These are phyloP conservation scores for Macrocystidia cucumis DNA, from an alignment of 1,284 basidiomycete species.

Conservation along the genomic window DNA sequence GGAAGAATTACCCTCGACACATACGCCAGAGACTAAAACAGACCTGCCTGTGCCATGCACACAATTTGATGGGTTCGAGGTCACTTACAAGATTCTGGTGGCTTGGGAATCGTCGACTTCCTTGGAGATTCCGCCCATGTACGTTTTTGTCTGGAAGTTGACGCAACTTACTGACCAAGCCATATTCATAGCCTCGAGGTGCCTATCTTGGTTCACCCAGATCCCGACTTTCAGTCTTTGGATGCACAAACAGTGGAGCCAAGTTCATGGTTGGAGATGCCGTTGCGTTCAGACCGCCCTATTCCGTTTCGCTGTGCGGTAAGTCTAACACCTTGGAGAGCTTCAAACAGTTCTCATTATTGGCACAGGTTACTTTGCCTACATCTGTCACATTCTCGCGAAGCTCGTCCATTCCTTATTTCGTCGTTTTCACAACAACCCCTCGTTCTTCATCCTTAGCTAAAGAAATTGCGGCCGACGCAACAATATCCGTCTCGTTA, in stretches of 20 bases:
- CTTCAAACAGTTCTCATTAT: slow-evolving; percentile 8
- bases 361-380: slow-evolving; percentile 51
- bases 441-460: slow-evolving; percentile 44
- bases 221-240: slow-evolving; percentile 49
- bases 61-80: slow-evolving; percentile 24
- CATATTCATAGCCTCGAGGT: slow-evolving; percentile 43
- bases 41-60: slow-evolving; percentile 5
- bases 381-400: slow-evolving; percentile 51
- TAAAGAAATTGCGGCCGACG: slow-evolving; percentile 59
- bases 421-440: slow-evolving; percentile 61
- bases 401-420: slow-evolving; percentile 51
- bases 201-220: slow-evolving; percentile 52
- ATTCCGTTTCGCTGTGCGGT: slow-evolving; percentile 62
- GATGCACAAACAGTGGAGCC: slow-evolving; percentile 36
- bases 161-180: slow-evolving; percentile 8
- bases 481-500: slow-evolving; percentile 57
- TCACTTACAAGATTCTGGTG: slow-evolving; percentile 48
- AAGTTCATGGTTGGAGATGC: slow-evolving; percentile 60
- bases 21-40: slow-evolving; percentile 24
- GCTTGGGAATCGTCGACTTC: slow-evolving; percentile 51
- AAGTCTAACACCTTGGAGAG: slow-evolving; percentile 13
- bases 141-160: slow-evolving; percentile 19
- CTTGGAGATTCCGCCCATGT: slow-evolving; percentile 38
- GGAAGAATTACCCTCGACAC: slow-evolving; percentile 57
- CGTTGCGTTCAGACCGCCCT: slow-evolving; percentile 50